These are phyloP conservation scores for Scleroderma citrinum DNA, from an alignment of 768 basidiomycete species.

Conservation along the genomic window DNA sequence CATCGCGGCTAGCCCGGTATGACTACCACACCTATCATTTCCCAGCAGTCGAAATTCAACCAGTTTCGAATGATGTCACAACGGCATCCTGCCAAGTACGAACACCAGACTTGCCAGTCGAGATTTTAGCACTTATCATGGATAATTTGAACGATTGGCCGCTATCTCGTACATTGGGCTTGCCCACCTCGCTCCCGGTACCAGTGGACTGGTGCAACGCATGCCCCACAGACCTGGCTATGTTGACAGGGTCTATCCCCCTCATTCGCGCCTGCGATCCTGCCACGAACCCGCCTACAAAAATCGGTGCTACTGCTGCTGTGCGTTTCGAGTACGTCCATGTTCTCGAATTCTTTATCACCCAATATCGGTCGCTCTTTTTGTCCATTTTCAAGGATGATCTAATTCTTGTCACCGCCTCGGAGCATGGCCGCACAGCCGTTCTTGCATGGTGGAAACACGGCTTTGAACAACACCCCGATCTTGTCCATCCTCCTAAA, in stretches of 20 bases:
- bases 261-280: slow-evolving; percentile 58
- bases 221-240: slow-evolving; percentile 61
- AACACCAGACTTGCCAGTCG: slow-evolving; percentile 62
- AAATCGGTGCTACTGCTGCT: slow-evolving; percentile 57
- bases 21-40: slow-evolving; percentile 73
- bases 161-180: slow-evolving; percentile 67
- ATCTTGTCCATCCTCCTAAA: slow-evolving; percentile 51
- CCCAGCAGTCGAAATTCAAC: slow-evolving; percentile 25
- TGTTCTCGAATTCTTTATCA: slow-evolving; percentile 69
- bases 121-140: slow-evolving; percentile 71
- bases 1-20: slow-evolving; percentile 65
- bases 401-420: slow-evolving; percentile 73
- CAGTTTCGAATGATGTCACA: slow-evolving; percentile 14
- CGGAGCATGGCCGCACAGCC: slow-evolving; percentile 61
- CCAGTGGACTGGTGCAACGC: slow-evolving; percentile 72
- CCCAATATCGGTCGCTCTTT: slow-evolving; percentile 60
- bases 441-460: slow-evolving; percentile 84
- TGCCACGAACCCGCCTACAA: slow-evolving; percentile 53
- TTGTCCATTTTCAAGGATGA: slow-evolving; percentile 56
- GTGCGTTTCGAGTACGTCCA: slow-evolving; percentile 73
- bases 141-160: slow-evolving; percentile 84
- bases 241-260: slow-evolving; percentile 58
- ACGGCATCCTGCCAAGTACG: slow-evolving; percentile 29
- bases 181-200: slow-evolving; percentile 61
- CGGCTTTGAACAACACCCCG: slow-evolving; percentile 53